Base-by-base conservation (phyloP, 1,284 basidiomycete genomes). In the Ceratobasidium theobromae region DNA sequence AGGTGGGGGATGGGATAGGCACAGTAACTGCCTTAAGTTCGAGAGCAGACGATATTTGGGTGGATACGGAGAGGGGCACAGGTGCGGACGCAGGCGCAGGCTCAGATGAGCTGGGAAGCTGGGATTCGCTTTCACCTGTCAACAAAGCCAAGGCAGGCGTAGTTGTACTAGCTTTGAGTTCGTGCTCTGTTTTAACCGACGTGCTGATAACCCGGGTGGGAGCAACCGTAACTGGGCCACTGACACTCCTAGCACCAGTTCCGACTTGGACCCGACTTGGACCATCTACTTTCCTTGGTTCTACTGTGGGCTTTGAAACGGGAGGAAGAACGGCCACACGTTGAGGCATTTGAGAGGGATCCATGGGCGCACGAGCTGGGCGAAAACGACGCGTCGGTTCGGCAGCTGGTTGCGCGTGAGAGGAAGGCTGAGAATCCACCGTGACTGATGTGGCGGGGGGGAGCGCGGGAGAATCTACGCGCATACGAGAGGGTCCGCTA, bases 281-380 rank as follows among this genome's bases (percentile, higher is more conserved):
- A 1, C 57, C 57, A 27, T 49, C 46, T 4, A 18, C 5, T 40
- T 60, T 60, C 57, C 33, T 60, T 12, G 57, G 33, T 40, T 60
- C 57, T 32, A 45, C 14, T 3, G 21, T 32, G 3, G 57, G 57
- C 18, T 60, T 60, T 12, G 30, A 35, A 25, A 27, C 53, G 12
- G 57, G 45, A 35, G 57, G 57, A 9, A 32, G 45, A 21, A 60
- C 45, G 27, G 45, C 30, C 4, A 60, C 57, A 38, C 57, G 57
- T 49, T 60, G 57, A 27, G 57, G 57, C 57, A 60, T 60, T 27
- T 60, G 57, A 33, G 57, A 60, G 2, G 57, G 57, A n/a, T 60
- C 57, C 57, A 60, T 60, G 21, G 57, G 57, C 5, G 32, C 30
- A 18, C 46, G 45, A 30, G 27, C 45, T 11, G 57, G 57, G n/a